A percentile compares a stretch with the other conserved stretches of the same genome.
phyloP scores from a whole-genome alignment of 306 rosid species.

The Oxytropis ochrocephala region DNA sequence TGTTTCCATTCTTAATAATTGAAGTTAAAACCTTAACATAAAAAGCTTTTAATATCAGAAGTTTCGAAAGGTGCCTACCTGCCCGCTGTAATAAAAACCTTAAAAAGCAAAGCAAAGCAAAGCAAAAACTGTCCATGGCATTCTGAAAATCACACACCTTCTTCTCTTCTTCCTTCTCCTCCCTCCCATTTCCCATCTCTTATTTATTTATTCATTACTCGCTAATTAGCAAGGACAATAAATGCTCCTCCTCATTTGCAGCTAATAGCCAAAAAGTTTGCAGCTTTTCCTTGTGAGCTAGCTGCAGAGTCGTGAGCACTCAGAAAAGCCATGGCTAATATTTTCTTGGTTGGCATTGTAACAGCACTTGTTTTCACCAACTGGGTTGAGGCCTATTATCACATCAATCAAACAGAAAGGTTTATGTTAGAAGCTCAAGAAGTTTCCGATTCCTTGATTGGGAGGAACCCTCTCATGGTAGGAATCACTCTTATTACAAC shows the following conservation, averaged over 20 bases:
- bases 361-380: slow-evolving; percentile 27
- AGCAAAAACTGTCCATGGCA: not conserved
- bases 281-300: slow-evolving; percentile 6
- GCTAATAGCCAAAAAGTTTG: not conserved
- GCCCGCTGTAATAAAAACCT: slow-evolving; percentile 9
- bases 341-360: slow-evolving; percentile 37
- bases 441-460: slow-evolving; percentile 16
- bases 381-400: slow-evolving; percentile 38
- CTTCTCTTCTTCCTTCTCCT: not conserved
- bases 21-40: not conserved
- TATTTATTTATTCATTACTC: not conserved
- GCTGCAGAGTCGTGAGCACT: slow-evolving; percentile 9
- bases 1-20: not conserved
- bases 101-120: slow-evolving; percentile 52
- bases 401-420: slow-evolving; percentile 51
- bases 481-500: slow-evolving; percentile 64
- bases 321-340: slow-evolving; percentile 28
- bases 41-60: no score
- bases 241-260: not conserved
- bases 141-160: slow-evolving; percentile 3
- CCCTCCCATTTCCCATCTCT: not conserved
- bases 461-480: slow-evolving; percentile 35
- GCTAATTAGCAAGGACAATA: not conserved
- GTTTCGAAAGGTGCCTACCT: not conserved
- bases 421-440: slow-evolving; percentile 47